Conservation (phyloP, 129 eudicot species). For the Pseudognaphalium luteoalbum region DNA sequence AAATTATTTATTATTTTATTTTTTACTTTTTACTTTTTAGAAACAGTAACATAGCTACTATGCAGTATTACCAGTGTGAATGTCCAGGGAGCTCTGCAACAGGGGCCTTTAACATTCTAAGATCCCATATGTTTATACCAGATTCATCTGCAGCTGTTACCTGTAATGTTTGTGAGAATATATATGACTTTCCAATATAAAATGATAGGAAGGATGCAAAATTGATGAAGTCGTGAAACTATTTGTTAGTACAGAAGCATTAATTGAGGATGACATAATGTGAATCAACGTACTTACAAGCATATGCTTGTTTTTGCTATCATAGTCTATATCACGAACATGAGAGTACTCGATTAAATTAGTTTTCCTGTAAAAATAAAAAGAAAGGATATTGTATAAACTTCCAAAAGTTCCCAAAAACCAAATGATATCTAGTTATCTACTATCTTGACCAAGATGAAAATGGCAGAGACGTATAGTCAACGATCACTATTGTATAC, state of each 20-base stretch:
- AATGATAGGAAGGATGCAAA: neutral
- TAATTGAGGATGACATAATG: constrained; percentile 7
- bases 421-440: constrained; percentile 16
- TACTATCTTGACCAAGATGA: constrained; percentile 6
- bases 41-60: neutral
- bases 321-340: constrained; percentile 76
- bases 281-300: constrained; percentile 66
- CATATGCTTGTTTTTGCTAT: constrained; percentile 74
- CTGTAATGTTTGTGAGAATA: constrained; percentile 41
- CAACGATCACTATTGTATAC: neutral
- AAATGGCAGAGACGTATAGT: constrained; percentile 5
- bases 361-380: constrained; percentile 66
- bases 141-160: constrained; percentile 96
- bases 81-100: constrained; percentile 95
- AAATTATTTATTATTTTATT: neutral
- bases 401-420: constrained; percentile 7
- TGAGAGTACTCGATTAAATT: constrained; percentile 78
- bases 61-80: constrained; percentile 75
- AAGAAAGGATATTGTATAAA: neutral
- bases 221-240: neutral
- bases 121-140: constrained; percentile 95
- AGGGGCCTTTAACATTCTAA: constrained; percentile 76
- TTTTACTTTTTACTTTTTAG: constrained; percentile 1
- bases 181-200: neutral
- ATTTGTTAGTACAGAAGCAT: constrained; percentile 12